Evolutionary conservation across 495 filamentous ascomycete species (phyloP).

Genomic region (Pseudotulostoma volvatum): DNA sequence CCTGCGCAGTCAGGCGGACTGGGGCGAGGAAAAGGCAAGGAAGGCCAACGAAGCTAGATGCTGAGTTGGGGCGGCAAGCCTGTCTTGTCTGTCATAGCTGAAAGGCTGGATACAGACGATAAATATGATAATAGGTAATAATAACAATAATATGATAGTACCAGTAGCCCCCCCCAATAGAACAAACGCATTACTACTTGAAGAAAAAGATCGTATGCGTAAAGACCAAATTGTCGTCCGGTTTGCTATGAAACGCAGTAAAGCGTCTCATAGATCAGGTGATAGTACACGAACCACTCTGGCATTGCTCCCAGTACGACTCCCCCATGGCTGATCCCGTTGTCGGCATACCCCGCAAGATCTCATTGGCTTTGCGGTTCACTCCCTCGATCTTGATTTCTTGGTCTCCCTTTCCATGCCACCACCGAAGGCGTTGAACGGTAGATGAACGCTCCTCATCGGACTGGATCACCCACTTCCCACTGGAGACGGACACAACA

Average conservation of each 20-base stretch:
- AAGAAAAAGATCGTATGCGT: neutral
- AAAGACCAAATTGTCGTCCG: neutral
- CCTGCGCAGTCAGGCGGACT: too few relatives aligned
- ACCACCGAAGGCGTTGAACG: slow-evolving; percentile 69
- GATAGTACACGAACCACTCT: slow-evolving; percentile 31
- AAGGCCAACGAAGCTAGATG: too few relatives aligned
- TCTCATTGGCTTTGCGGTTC: slow-evolving; percentile 38
- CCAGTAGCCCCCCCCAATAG: too few relatives aligned
- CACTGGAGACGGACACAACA: slow-evolving; percentile 57
- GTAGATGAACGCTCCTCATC: slow-evolving; percentile 50
- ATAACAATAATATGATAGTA: too few relatives aligned
- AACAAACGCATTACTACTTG: neutral
- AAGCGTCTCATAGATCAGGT: slow-evolving; percentile 24
- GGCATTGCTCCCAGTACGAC: slow-evolving; percentile 44
- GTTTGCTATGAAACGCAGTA: neutral
- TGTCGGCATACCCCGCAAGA: slow-evolving; percentile 7
- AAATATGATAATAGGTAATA: too few relatives aligned
- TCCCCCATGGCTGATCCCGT: slow-evolving; percentile 34
- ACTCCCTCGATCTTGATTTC: slow-evolving; percentile 61
- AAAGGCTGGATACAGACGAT: too few relatives aligned
- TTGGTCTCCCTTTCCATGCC: slow-evolving; percentile 76
- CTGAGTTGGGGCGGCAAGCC: too few relatives aligned
- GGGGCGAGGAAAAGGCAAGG: too few relatives aligned
- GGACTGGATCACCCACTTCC: slow-evolving; percentile 72
- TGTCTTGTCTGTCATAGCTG: too few relatives aligned